Evolutionary conservation across 257 asterid genomes (phyloP).

Genomic region (Echium plantagineum): DNA sequence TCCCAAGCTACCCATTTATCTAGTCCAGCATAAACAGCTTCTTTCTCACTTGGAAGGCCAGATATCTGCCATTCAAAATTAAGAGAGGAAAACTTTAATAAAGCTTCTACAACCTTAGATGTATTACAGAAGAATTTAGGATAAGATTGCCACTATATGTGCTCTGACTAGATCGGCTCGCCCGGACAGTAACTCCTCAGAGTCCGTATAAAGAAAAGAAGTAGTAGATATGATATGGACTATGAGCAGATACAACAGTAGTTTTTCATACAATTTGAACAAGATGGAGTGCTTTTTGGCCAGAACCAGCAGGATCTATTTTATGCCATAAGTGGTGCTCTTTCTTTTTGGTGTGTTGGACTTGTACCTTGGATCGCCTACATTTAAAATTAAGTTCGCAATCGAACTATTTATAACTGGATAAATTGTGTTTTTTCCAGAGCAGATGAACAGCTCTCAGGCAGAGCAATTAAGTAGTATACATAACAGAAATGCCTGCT

Average conservation of each 20-base stretch:
- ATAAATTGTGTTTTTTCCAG: neutral
- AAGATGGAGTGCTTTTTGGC: conserved; percentile 71
- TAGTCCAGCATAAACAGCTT: conserved; percentile 64
- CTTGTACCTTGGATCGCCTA: conserved; percentile 27
- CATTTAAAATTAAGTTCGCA: too few species aligned
- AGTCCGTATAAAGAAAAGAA: neutral
- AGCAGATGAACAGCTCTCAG: neutral
- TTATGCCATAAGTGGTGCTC: conserved; percentile 82
- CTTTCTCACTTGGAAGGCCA: conserved; percentile 78
- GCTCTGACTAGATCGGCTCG: neutral
- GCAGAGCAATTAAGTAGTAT: neutral
- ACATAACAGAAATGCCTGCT: neutral
- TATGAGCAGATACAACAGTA: conserved; percentile 1
- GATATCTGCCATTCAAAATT: conserved; percentile 39
- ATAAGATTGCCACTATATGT: neutral
- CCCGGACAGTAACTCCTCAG: neutral
- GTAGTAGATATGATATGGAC: neutral
- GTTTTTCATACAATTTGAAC: conserved; percentile 43
- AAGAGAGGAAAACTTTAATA: neutral
- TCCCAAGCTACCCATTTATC: conserved; percentile 95
- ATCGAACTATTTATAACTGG: neutral
- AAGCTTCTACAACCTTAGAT: neutral
- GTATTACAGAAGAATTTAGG: neutral
- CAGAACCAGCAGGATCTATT: conserved; percentile 75
- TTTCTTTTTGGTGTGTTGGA: conserved; percentile 36